Percentiles rank a stretch among this genome's conserved stretches.
Conservation (phyloP, 2,329 filamentous ascomycete species). For the Sporothrix brasiliensis region DNA sequence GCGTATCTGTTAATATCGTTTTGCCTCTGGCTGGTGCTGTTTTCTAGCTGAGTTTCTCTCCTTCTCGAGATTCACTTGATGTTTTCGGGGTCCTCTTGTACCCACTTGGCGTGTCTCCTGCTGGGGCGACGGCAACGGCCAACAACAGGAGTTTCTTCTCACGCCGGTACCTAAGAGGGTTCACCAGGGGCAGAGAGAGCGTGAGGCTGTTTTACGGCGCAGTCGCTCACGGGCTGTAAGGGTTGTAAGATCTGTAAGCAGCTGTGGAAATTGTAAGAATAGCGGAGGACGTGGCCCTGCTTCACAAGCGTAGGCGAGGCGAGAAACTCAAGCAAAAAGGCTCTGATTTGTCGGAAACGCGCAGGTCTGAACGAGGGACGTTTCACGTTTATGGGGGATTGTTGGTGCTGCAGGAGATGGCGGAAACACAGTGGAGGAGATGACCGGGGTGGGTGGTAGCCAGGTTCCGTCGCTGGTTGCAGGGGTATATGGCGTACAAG, state of each 20-base stretch:
- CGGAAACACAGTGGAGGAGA: slow-evolving; percentile 14
- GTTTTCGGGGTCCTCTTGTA: slow-evolving; percentile 17
- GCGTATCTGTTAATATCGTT: slow-evolving; percentile 22
- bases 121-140: background rate
- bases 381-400: slow-evolving; percentile 26
- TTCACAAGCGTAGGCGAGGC: background rate
- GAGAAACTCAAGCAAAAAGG: background rate
- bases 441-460: slow-evolving; percentile 21
- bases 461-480: slow-evolving; percentile 15
- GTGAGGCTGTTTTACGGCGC: slow-evolving; percentile 10
- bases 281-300: background rate
- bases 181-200: background rate
- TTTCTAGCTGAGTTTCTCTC: background rate
- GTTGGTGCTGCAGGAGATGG: slow-evolving; percentile 20
- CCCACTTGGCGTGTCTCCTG: background rate
- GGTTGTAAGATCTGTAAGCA: background rate
- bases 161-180: background rate
- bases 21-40: slow-evolving; percentile 13
- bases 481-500: background rate
- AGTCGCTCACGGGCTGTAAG: background rate
- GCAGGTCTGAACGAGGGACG: background rate
- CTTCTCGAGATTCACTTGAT: background rate
- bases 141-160: background rate
- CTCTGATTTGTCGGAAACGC: slow-evolving; percentile 1
- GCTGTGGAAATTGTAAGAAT: background rate